These are phyloP conservation scores for Aquanectria penicillioides DNA, from an alignment of 2,329 filamentous ascomycete species.

Conservation along the genomic window DNA sequence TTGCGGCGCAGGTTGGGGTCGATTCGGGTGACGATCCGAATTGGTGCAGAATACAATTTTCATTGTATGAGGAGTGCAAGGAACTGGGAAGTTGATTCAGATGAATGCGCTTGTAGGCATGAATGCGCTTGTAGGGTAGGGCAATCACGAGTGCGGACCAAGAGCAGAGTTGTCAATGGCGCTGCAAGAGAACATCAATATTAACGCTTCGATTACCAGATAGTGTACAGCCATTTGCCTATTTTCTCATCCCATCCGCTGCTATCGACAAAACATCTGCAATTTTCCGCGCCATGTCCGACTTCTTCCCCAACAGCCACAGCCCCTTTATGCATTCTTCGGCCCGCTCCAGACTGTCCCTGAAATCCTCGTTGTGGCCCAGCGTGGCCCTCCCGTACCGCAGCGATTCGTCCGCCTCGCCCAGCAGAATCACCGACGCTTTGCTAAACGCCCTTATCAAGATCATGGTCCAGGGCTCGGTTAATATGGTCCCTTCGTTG, in stretches of 20 bases:
- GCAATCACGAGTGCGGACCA: too few species aligned
- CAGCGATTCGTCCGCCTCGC: slow-evolving; percentile 39
- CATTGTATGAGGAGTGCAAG: too few species aligned
- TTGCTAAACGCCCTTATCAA: slow-evolving; percentile 63
- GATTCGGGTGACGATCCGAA: too few species aligned
- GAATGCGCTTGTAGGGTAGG: too few species aligned
- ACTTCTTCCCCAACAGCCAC: slow-evolving; percentile 65
- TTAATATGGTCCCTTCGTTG: slow-evolving; percentile 63
- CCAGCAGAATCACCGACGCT: slow-evolving; percentile 51
- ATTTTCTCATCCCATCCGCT: slow-evolving; percentile 12
- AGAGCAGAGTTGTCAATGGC: too few species aligned
- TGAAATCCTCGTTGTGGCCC: slow-evolving; percentile 32
- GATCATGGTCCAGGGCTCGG: slow-evolving; percentile 69
- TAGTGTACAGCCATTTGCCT: not conserved
- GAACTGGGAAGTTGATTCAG: too few species aligned
- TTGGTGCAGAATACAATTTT: too few species aligned
- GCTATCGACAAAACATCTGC: slow-evolving; percentile 33
- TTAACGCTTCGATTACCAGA: too few species aligned
- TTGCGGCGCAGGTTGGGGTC: too few species aligned
- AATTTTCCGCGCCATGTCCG: slow-evolving; percentile 53
- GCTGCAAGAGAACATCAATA: too few species aligned
- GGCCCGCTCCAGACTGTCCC: slow-evolving; percentile 49
- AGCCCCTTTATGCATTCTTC: slow-evolving; percentile 62
- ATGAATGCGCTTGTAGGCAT: too few species aligned
- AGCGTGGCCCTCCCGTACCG: slow-evolving; percentile 33